A percentile compares a stretch with the other conserved stretches of the same genome.
These are phyloP conservation scores for Achaetomiella virescens DNA, from an alignment of 495 filamentous ascomycete species.

Conservation along the genomic window DNA sequence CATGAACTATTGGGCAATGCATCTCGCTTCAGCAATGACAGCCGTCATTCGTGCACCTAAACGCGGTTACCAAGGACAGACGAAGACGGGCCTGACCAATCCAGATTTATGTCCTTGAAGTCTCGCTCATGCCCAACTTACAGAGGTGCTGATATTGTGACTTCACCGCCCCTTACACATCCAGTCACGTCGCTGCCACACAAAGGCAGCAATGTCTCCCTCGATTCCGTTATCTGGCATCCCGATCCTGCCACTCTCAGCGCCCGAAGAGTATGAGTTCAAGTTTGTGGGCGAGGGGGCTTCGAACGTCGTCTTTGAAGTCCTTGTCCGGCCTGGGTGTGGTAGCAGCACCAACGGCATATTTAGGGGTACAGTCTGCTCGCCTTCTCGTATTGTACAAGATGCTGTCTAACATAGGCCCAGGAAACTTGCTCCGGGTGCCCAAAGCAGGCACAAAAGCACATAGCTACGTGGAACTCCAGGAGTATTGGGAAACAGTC, in stretches of 20 bases:
- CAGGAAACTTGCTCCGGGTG: slow-evolving; percentile 56
- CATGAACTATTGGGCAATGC: background rate
- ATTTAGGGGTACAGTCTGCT: slow-evolving; percentile 16
- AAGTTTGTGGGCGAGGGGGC: slow-evolving; percentile 54
- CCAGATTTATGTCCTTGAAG: background rate
- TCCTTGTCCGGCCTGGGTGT: slow-evolving; percentile 33
- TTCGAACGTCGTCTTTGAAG: slow-evolving; percentile 64
- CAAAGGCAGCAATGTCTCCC: background rate
- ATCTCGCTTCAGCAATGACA: background rate
- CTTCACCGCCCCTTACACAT: background rate
- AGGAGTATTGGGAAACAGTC: slow-evolving; percentile 49
- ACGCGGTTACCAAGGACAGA: background rate
- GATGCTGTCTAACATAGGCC: slow-evolving; percentile 19
- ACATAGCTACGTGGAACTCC: slow-evolving; percentile 48
- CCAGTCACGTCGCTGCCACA: background rate
- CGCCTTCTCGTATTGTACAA: background rate
- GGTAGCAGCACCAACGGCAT: slow-evolving; percentile 4
- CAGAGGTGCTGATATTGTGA: background rate
- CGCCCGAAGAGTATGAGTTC: slow-evolving; percentile 16
- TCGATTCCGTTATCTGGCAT: background rate
- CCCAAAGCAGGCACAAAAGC: slow-evolving; percentile 56
- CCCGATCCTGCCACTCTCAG: background rate
- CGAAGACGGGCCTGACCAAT: background rate
- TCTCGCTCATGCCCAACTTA: background rate
- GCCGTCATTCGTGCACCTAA: background rate